A percentile compares a stretch with the other conserved stretches of the same genome.
Evolutionary conservation across 1,284 basidiomycete genomes (phyloP).

Genomic region (Cryptococcus sp.): DNA sequence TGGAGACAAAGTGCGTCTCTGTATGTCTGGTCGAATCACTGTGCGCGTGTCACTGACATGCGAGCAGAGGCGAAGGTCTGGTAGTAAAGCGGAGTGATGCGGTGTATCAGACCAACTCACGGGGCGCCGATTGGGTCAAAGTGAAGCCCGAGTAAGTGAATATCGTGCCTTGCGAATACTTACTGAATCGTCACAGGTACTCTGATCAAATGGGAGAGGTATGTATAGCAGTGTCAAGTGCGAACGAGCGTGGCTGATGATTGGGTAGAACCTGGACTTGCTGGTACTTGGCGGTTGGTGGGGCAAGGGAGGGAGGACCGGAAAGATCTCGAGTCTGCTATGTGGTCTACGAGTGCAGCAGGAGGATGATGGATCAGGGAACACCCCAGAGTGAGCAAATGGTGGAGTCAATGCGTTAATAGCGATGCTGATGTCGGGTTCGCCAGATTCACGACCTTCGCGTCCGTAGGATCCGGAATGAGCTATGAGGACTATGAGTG

Average conservation of each 20-base stretch:
- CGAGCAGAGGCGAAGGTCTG: constrained; percentile 78
- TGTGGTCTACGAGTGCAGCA: constrained; percentile 51
- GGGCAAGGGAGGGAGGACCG: constrained; percentile 54
- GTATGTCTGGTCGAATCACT: too few relatives aligned
- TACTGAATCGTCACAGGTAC: constrained; percentile 12
- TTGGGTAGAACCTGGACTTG: constrained; percentile 77
- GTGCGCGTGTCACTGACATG: not conserved
- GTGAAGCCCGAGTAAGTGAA: constrained; percentile 81
- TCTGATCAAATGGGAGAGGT: constrained; percentile 46
- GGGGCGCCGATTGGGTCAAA: constrained; percentile 90
- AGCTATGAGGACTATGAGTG: constrained; percentile 80
- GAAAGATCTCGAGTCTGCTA: constrained; percentile 53
- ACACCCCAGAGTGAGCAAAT: constrained; percentile 60
- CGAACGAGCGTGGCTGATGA: constrained; percentile 5
- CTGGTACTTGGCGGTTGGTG: constrained; percentile 69
- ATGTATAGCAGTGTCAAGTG: not conserved
- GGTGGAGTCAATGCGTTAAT: not conserved
- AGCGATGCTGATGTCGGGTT: not conserved
- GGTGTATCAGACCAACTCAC: constrained; percentile 77
- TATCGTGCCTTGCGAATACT: not conserved
- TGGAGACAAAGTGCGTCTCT: constrained; percentile 60
- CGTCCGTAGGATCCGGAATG: constrained; percentile 82
- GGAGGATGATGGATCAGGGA: constrained; percentile 60
- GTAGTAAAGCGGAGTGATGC: constrained; percentile 82
- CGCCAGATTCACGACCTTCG: constrained; percentile 59